Base-by-base conservation (phyloP, 75 land plant species). In the Adiantum capillusveneris region DNA sequence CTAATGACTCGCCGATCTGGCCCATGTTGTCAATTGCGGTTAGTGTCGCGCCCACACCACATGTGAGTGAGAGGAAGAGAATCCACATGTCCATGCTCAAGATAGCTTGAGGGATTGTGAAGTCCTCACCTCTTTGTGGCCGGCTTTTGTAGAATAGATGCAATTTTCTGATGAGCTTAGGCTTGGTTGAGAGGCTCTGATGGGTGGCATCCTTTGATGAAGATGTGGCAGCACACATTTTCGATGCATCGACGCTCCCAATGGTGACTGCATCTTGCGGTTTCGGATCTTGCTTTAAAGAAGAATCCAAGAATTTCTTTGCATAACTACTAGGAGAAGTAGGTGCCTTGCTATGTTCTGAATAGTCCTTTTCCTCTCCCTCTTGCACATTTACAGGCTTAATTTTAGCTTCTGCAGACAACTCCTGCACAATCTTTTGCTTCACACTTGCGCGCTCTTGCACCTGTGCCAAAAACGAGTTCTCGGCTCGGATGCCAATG, bases 11-110 rank as follows among this genome's bases (percentile, higher is more conserved):
- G 0, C 87, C 88, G 19, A 86, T 78, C 68, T 86, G 90, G 9
- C 87, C 87, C 64, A 86, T 44, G 66, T 86, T 86, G 68, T 86
- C 90, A 24, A 86, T 75, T 18, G 79, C 87, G 12, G 80, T 78
- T 25, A 86, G 31, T 0, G 79, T 77, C 0, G 77, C 77, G 0
- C 90, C 90, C 0, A 84, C 34, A 0, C 87, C 87, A 53, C 73
- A 78, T 6, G 68, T 77, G 12, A 72, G 44, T 0, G 78, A 58
- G 0, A 70, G 0, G 58, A 86, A 75, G 19, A 86, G 57, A 11
- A 84, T 50, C 53, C 79, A 34, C 79, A 86, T 81, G 61, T 84
- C 90, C 1, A 69, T 11, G 68, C 73, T 86, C 17, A 78, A 36
- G 0, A 84, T 24, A 1, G 87, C 90, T 45, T 86, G 87, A 0